Conservation (phyloP, 345 rosid species). For the thale cress (Arabidopsis thaliana) region TAIR10.1 NC_003074.8:16227501-16228000, state of each 20-base stretch:
- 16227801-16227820: constrained; percentile 99
- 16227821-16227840: constrained; percentile 90
- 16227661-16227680: constrained; percentile 6
- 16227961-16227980: constrained; percentile 90
- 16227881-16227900: background rate
- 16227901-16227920: background rate
- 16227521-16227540: background rate
- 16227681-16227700: constrained; percentile 13
- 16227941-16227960: constrained; percentile 91
- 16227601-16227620: constrained; percentile 88
- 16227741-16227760: constrained; percentile 81
- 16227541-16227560: background rate
- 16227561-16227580: background rate
- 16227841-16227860: constrained; percentile 90
- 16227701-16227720: constrained; percentile 4
- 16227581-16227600: constrained; percentile 57
- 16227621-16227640: constrained; percentile 92
- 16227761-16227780: constrained; percentile 97
- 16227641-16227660: constrained; percentile 75
- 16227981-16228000: constrained; percentile 98
- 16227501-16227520: constrained; percentile 55
- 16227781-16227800: constrained; percentile 97
- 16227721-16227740: constrained; percentile 51
- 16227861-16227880: constrained; percentile 53
- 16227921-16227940: constrained; percentile 29